Evolutionary conservation across 2,329 filamentous ascomycete genomes (phyloP).

Genomic region (Ilyonectria robusta): DNA sequence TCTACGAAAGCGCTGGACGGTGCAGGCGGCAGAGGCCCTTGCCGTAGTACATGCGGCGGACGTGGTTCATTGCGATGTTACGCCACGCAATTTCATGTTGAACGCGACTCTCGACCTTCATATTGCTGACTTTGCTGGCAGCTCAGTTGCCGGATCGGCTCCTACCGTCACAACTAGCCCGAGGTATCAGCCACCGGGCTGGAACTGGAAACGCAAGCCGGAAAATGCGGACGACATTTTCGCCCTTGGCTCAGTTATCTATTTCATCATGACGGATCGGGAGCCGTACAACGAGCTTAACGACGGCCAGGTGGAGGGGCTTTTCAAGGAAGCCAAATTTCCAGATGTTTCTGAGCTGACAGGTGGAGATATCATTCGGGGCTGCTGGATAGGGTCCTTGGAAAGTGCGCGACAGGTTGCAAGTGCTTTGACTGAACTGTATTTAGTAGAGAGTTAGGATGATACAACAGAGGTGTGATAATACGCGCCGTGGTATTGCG

Average conservation of each 20-base stretch:
- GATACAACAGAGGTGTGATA: no score
- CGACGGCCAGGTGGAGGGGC: not conserved
- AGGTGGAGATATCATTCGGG: not conserved
- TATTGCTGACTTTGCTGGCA: conserved; percentile 1
- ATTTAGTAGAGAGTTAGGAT: not conserved
- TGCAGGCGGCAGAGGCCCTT: not conserved
- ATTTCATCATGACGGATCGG: not conserved
- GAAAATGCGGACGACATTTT: not conserved
- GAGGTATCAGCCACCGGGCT: not conserved
- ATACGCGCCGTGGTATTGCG: no score
- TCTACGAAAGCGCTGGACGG: not conserved
- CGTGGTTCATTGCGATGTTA: not conserved
- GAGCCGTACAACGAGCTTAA: not conserved
- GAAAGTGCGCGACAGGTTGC: not conserved
- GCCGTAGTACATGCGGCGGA: not conserved
- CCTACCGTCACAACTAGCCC: not conserved
- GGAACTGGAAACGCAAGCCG: not conserved
- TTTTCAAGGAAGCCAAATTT: not conserved
- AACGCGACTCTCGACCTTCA: not conserved
- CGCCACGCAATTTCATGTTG: not conserved
- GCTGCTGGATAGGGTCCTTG: not conserved
- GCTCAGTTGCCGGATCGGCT: not conserved
- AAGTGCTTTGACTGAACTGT: not conserved
- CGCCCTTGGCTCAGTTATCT: not conserved
- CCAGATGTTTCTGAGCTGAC: not conserved